Evolutionary conservation across 306 rosid species (phyloP), one percentile per base, ranked within the genome.

Genomic region (Glycine tomentella): DNA sequence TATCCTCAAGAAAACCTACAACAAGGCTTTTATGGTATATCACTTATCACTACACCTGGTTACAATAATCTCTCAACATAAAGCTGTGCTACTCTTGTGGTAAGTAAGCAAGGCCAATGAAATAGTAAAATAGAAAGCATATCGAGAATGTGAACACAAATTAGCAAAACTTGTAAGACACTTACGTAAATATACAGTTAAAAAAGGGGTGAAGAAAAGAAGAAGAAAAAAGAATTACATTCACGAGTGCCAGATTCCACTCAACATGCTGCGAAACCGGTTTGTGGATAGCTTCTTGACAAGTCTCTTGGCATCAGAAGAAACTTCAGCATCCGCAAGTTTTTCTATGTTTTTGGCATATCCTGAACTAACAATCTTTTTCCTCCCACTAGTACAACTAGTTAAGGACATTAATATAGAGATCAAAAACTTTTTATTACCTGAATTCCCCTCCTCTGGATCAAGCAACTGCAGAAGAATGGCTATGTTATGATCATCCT

Each of bases 231-330:
- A 17, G 85, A 75, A 86, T 76, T 44, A 75, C 84, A 90, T 79
- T 92, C 91, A 89, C 67, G 90, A 91, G 81, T 91, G 91, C 98
- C 98, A 94, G 76, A 94, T 85, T 87, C 95, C 97, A 86, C 77
- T 91, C 7, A 94, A 84, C 89, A 94, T 71, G 48, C 81, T 89
- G 65, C 97, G 90, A 76, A 94, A 94, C 56, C 94, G 81, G 88
- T 87, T 91, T 44, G 87, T 81, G 46, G 97, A 91, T 55, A 94
- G 79, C 83, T 91, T 94, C 86, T 80, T 90, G 33, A 88, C 97
- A 46, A 94, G 95, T 78, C 77, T 94, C 86, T 92, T 94, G 59
- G 98, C 98, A 86, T 94, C 98, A 46, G 88, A 81, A 55, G 89
- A 85, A 85, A 90, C 91, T 82, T 92, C 91, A 33, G 92, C 84